Percentiles rank a stretch among this genome's conserved stretches.
Evolutionary conservation across 208 protist species (phyloP).

Genomic region (Lotmaria passim): DNA sequence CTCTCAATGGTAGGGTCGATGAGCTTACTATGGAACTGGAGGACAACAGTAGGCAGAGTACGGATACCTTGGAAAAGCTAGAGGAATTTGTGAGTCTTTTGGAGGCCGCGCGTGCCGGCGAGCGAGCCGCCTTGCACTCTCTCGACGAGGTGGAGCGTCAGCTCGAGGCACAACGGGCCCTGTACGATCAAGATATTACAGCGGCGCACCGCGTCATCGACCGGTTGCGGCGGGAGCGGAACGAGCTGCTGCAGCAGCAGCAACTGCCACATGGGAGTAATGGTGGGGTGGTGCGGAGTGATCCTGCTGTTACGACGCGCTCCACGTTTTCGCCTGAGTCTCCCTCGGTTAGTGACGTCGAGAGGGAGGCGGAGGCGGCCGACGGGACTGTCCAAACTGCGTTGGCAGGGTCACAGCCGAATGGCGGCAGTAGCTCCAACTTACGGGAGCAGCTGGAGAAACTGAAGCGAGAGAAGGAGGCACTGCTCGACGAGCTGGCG

Average conservation of each 20-base stretch:
- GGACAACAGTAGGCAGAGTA: slow-evolving; percentile 46
- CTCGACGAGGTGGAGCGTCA: slow-evolving; percentile 49
- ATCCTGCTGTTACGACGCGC: too few species aligned
- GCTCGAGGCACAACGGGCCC: slow-evolving; percentile 26
- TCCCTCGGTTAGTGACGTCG: background rate
- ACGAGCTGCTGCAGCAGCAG: background rate
- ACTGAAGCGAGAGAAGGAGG: slow-evolving; percentile 72
- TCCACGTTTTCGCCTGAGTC: too few species aligned
- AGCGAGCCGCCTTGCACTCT: slow-evolving; percentile 44
- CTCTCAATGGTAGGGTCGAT: slow-evolving; percentile 48
- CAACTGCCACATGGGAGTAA: too few species aligned
- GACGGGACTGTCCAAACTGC: background rate
- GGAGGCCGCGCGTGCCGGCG: slow-evolving; percentile 55
- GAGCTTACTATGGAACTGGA: slow-evolving; percentile 55
- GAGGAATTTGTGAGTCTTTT: slow-evolving; percentile 73
- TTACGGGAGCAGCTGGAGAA: slow-evolving; percentile 61
- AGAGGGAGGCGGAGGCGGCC: background rate
- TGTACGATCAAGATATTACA: slow-evolving; percentile 15
- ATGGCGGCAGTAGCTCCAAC: background rate
- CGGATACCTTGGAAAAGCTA: slow-evolving; percentile 57
- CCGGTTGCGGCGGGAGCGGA: background rate
- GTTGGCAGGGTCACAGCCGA: too few species aligned
- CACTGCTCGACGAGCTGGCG: slow-evolving; percentile 49
- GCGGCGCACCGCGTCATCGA: slow-evolving; percentile 17
- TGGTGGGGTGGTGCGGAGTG: too few species aligned